Evolutionary conservation across 352 stramenopile genomes (phyloP), one percentile per base, ranked within the genome.

Genomic region (Paralagenidium karlingii): DNA sequence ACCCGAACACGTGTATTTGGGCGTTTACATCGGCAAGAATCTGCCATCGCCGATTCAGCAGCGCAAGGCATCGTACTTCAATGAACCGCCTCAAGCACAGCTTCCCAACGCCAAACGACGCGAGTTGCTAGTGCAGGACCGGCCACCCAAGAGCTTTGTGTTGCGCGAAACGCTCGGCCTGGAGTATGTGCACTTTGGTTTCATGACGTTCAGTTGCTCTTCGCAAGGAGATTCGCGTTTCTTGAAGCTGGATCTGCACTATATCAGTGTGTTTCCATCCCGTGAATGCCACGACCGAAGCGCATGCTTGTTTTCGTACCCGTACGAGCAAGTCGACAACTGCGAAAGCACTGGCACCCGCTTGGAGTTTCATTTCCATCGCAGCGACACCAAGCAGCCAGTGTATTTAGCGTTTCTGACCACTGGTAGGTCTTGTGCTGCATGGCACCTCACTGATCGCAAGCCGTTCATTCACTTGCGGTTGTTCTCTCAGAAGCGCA

Each of bases 11-110:
- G 39, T 68, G 3, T 84, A 81, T 49, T 57, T 84, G 8, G 74
- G 74, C 10, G 70, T 82, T 16, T 61, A 83, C 9, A 60, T 77
- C 5, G 74, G 74, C 0, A 53, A 68, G 13, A 77, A 62, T 9
- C 21, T 76, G 1, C 67, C 74, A 3, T 82, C 69, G 2, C 68
- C 71, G 4, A 81, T 87, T 24, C 63, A 84, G 34, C 74, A 84
- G 42, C 68, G 66, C 4, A 58, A 70, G 12, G 27, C 51, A 33
- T 63, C 39, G 3, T 5, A 38, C 15, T 13, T 47, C 21, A 32
- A 29, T 13, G 38, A n/a, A 0, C 19, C 24, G 24, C 45, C 24
- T n/a, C 53, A 58, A 3, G 10, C 45, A 26, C 32, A 40, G 3
- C 22, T 87, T 8, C 48, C 69, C 11, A 52, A 58, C 19, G 13